Conservation (phyloP, 176 grass and related monocot species). For the Avena atlantica region DNA sequence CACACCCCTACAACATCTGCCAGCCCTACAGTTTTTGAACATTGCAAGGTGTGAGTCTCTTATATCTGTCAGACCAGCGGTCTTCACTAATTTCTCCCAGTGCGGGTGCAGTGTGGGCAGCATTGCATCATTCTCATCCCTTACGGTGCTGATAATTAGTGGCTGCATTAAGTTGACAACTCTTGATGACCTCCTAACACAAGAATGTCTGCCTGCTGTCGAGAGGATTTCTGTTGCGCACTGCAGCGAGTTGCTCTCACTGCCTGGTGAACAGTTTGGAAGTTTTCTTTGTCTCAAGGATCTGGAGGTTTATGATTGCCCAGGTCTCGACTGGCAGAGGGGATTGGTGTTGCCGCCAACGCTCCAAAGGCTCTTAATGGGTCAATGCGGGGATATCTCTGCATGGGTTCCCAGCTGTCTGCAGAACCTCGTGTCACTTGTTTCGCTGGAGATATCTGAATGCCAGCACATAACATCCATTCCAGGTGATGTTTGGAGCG, state of each 20-base stretch:
- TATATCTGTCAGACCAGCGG: neutral
- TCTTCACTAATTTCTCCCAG: neutral
- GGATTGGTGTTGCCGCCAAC: constrained; percentile 8
- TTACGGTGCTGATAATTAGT: neutral
- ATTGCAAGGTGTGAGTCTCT: neutral
- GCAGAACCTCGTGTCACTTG: neutral
- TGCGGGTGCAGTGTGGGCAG: neutral
- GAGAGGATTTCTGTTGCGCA: neutral
- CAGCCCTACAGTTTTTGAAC: neutral
- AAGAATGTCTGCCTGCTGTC: neutral
- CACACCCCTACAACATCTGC: neutral
- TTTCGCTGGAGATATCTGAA: neutral
- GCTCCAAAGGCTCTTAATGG: neutral
- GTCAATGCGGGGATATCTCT: constrained; percentile 6
- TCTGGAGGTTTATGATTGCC: neutral
- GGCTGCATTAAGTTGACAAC: neutral
- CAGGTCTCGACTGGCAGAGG: neutral
- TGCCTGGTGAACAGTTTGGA: neutral
- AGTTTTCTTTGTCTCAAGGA: neutral
- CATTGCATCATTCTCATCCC: neutral
- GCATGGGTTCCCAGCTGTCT: neutral
- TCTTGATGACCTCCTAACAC: neutral
- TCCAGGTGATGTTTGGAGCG: neutral
- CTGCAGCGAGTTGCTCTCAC: neutral
- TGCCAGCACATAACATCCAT: neutral